These are phyloP conservation scores for Torulaspora quercuum DNA, from an alignment of 805 yeast genomes.

Conservation along the genomic window DNA sequence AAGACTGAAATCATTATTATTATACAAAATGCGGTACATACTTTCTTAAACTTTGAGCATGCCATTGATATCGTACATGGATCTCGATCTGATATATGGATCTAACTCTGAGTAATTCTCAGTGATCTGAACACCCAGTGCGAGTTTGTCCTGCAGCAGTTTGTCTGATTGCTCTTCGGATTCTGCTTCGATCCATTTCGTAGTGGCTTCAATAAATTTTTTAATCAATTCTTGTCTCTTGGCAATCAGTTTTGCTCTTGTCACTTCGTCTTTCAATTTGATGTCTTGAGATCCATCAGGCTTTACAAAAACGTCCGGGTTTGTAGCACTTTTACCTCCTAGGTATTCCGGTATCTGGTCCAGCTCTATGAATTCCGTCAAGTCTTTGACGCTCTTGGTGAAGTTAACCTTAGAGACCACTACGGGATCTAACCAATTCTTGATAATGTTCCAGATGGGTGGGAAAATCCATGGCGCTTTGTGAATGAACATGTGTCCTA, in stretches of 20 bases:
- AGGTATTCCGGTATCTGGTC: conserved; percentile 62
- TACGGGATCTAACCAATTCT: conserved; percentile 94
- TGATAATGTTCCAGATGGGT: conserved; percentile 90
- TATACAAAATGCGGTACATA: too few relatives aligned
- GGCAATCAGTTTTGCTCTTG: conserved; percentile 42
- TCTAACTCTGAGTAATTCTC: conserved; percentile 68
- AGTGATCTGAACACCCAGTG: conserved; percentile 50
- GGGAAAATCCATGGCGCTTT: conserved; percentile 97
- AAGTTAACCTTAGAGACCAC: conserved; percentile 89
- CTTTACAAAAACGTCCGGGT: conserved; percentile 51
- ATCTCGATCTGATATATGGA: conserved; percentile 76
- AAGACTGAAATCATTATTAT: too few relatives aligned
- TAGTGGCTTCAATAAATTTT: conserved; percentile 60
- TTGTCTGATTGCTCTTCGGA: conserved; percentile 47
- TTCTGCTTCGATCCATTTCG: conserved; percentile 71
- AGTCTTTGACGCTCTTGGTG: conserved; percentile 66
- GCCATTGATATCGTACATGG: conserved; percentile 78
- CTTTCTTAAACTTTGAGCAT: conserved; percentile 32
- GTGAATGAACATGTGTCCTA: conserved; percentile 80
- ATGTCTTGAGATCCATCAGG: conserved; percentile 63
- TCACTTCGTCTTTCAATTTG: conserved; percentile 43
- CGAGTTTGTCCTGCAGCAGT: conserved; percentile 52
- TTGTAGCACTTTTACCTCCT: conserved; percentile 67
- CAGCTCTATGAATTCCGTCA: conserved; percentile 56
- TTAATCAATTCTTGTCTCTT: conserved; percentile 56